Conservation (phyloP, 2,329 filamentous ascomycete genomes). For the Fonsecaea multimorphosa region DNA sequence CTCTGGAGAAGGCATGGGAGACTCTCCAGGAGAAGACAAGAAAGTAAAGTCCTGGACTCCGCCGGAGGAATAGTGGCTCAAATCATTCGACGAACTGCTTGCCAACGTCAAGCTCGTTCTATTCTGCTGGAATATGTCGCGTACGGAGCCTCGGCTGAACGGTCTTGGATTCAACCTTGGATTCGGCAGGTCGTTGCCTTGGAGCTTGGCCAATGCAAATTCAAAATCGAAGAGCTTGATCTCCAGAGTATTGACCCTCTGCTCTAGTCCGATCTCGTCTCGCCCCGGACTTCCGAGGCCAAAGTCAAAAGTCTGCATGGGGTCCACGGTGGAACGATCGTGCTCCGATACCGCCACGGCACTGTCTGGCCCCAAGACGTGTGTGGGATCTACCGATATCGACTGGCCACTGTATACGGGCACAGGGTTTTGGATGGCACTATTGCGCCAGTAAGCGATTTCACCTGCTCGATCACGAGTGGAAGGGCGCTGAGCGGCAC, state of each 20-base stretch:
- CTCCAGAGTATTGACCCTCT: constrained; percentile 56
- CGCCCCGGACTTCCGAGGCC: constrained; percentile 42
- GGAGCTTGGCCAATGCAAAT: constrained; percentile 57
- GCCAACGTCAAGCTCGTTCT: constrained; percentile 15
- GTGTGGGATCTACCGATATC: constrained; percentile 29
- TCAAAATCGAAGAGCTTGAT: constrained; percentile 59
- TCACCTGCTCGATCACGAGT: constrained; percentile 50
- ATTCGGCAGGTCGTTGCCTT: constrained; percentile 43
- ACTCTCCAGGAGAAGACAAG: constrained; percentile 33
- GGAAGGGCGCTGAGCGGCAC: constrained; percentile 47
- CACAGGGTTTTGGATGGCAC: constrained; percentile 42
- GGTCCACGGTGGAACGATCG: constrained; percentile 22
- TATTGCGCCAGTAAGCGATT: constrained; percentile 47
- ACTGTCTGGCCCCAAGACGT: constrained; percentile 15
- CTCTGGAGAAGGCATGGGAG: constrained; percentile 25
- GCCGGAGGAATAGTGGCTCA: constrained; percentile 20
- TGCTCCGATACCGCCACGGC: constrained; percentile 23
- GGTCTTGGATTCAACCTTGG: constrained; percentile 19
- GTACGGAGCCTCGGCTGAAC: constrained; percentile 17
- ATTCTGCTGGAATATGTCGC: constrained; percentile 24
- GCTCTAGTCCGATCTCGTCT: constrained; percentile 51
- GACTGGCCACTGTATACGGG: constrained; percentile 36
- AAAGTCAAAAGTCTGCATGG: constrained; percentile 39
- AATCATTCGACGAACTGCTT: constrained; percentile 20
- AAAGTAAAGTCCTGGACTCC: constrained; percentile 31